phyloP scores from a whole-genome alignment of 2,329 filamentous ascomycete species.

The Fusarium transvaalense region DNA sequence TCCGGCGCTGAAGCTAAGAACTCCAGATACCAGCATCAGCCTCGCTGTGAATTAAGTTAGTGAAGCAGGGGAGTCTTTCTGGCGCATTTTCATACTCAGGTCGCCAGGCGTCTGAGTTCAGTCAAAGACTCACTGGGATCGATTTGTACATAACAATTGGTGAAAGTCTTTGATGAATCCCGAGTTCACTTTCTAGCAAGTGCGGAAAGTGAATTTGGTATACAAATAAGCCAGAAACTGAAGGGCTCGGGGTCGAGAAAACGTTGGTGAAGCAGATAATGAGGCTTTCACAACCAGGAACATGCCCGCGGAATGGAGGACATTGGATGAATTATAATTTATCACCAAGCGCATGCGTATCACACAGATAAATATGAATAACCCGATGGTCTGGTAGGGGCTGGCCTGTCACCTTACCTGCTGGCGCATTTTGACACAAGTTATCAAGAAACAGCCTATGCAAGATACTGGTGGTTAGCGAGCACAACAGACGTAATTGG shows the following conservation, averaged over 20 bases:
- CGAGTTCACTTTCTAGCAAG: too few species aligned
- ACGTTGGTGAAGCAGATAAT: not conserved
- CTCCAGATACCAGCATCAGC: not conserved
- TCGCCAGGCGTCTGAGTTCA: too few species aligned
- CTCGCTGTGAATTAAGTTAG: not conserved
- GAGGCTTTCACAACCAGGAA: not conserved
- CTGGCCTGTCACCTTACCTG: slow-evolving; percentile 10
- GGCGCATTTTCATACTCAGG: too few species aligned
- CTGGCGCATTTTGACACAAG: not conserved
- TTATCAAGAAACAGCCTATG: slow-evolving; percentile 4
- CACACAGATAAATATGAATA: not conserved
- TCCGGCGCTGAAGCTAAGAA: not conserved
- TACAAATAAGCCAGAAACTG: too few species aligned
- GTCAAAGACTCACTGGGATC: too few species aligned
- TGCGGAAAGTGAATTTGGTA: too few species aligned
- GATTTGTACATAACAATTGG: too few species aligned
- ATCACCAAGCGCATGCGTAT: not conserved
- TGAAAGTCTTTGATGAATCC: too few species aligned
- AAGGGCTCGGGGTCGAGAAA: too few species aligned
- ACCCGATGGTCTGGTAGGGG: slow-evolving; percentile 7
- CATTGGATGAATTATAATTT: not conserved
- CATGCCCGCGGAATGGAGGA: not conserved
- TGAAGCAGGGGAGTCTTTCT: not conserved
- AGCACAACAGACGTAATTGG: slow-evolving; percentile 10
- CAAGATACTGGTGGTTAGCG: slow-evolving; percentile 11